Evolutionary conservation across 495 filamentous ascomycete species (phyloP).

Genomic region (Xylaria longipes): DNA sequence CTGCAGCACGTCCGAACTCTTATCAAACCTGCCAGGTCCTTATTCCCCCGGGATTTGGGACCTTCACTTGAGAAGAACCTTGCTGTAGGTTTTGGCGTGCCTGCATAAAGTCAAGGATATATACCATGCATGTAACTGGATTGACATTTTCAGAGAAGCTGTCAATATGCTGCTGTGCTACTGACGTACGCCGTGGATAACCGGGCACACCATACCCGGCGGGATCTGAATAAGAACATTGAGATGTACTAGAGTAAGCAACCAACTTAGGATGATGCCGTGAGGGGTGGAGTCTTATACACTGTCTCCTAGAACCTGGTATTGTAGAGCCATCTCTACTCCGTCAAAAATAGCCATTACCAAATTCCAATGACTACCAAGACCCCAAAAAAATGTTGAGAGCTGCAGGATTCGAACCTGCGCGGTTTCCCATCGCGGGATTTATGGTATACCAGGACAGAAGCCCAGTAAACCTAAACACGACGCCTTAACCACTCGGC

Average conservation of each 20-base stretch:
- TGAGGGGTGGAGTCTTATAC: background rate
- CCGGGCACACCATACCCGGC: background rate
- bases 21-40: background rate
- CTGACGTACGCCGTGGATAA: background rate
- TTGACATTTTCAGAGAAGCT: background rate
- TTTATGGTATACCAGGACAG: constrained; percentile 16
- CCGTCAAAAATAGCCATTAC: background rate
- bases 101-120: background rate
- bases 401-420: constrained; percentile 31
- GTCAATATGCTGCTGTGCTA: background rate
- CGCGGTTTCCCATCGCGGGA: constrained; percentile 30
- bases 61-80: background rate
- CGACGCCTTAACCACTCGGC: constrained; percentile 30
- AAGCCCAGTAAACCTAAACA: constrained; percentile 23
- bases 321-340: background rate
- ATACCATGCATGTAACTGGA: background rate
- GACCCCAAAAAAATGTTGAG: constrained; percentile 18
- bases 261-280: background rate
- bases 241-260: background rate
- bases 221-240: background rate
- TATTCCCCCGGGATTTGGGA: background rate
- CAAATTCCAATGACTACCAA: background rate
- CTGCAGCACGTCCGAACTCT: background rate
- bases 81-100: background rate
- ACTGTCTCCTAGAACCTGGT: background rate